A percentile compares a stretch with the other conserved stretches of the same genome.
phyloP scores from a whole-genome alignment of 371 early-diverging fungal species.

The Amoeboaphelidium protococcarum region DNA sequence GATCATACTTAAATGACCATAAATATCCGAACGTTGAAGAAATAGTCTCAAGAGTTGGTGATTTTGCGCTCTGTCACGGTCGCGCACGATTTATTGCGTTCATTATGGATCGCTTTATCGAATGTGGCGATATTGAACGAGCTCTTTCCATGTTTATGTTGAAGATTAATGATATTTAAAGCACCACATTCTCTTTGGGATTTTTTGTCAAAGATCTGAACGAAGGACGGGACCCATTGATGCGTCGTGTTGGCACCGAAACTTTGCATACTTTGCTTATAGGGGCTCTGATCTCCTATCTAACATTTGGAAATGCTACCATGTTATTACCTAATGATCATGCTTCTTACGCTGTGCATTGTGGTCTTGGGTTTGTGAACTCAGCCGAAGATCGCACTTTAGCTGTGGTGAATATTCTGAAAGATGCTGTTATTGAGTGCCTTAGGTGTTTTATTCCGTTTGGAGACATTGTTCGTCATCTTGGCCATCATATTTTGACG shows the following conservation, averaged over 20 bases:
- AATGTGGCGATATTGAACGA: neutral
- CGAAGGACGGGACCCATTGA: neutral
- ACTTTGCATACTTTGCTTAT: neutral
- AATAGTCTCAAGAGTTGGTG: neutral
- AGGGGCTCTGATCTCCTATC: neutral
- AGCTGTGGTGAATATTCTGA: neutral
- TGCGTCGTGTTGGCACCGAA: neutral
- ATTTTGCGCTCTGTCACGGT: neutral
- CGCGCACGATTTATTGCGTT: neutral
- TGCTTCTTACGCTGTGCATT: neutral
- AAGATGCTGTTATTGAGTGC: slow-evolving; percentile 1
- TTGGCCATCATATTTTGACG: slow-evolving; percentile 1
- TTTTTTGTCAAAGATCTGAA: neutral
- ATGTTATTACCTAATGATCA: neutral
- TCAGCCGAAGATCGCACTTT: neutral
- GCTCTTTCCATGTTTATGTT: neutral
- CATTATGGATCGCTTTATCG: neutral
- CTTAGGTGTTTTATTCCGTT: slow-evolving; percentile 8
- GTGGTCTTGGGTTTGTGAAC: neutral
- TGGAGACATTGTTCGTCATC: slow-evolving; percentile 3
- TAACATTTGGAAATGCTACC: neutral
- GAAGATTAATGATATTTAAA: neutral
- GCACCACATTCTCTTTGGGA: neutral
- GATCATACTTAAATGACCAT: neutral
- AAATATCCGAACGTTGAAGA: neutral